Base-by-base conservation (phyloP, 495 filamentous ascomycete species). In the Filosporella fistucella region DNA sequence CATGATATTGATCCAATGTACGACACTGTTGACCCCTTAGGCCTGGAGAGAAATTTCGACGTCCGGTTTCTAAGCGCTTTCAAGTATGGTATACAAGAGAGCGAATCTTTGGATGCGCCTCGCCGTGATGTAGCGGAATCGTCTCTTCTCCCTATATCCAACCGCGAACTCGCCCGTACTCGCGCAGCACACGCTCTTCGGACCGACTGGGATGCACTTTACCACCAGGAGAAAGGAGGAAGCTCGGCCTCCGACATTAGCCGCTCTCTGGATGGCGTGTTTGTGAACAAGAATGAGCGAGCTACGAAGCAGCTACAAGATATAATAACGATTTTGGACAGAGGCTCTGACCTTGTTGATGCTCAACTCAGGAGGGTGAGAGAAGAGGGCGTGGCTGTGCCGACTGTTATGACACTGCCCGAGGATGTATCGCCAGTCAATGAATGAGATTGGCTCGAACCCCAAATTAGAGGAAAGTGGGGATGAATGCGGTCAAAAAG, bases 221-320 rank as follows among this genome's bases (percentile, higher is more conserved):
- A 47, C 7, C 57, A 34, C 28, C 56, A 57, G 22, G n/a, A n/a
- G n/a, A 20, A 28, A 12, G 28, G 38, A 45, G 45, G 49, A 14
- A 62, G 59, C 21, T 48, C 59, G 2, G 57, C 56, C 2, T 59
- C 59, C 9, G 30, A 54, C 22, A 57, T 48, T 35, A 62, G 59
- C 23, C 33, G 47, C 5, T 52, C 36, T 21, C 52, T 62, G 13
- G 59, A 62, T 36, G 59, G 59, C 1, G 37, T 44, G 24, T 62
- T 62, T 47, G 42, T 49, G 29, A 56, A 59, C 29, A 52, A 62
- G 23, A 56, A 55, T 42, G 53, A 59, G 30, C 35, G 40, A 24
- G 53, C 56, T 12, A 18, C 54, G 24, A 25, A 40, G 14, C 49
- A 56, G 30, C 34, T 59, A 7, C 56, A 59, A 39, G 46, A 50